Base-by-base conservation (phyloP, 2,329 filamentous ascomycete genomes). In the Trichoderma atroviride region DNA sequence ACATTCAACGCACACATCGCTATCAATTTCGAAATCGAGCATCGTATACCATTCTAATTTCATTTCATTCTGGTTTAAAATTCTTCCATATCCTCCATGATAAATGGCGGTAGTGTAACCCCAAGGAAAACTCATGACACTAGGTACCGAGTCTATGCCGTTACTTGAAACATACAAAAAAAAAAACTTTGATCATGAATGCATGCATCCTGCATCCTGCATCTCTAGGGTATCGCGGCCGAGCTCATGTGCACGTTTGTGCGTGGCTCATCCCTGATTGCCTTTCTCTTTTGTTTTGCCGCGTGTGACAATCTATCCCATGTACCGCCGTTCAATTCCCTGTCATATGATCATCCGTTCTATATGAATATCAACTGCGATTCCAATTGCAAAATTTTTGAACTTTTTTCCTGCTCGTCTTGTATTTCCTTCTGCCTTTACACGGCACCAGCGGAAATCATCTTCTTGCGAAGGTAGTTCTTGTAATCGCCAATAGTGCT, bases 391-490 rank as follows among this genome's bases (percentile, higher is more conserved):
- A 53, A 43, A 19, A 56, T 59, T 71, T 65, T 47, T 52, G n/a
- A 43, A 43, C 40, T n/a, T 43, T 40, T 47, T 35, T 59, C 22
- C 40, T 55, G 53, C 16, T 62, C 16, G 33, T 31, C 35, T 50
- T 58, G 47, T 31, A 10, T 29, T 19, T 27, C 27, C 27, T 19
- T 24, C 16, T 31, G 40, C 43, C 16, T 13, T 86, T 92, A 96
- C 79, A 98, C 94, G 74, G 93, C 92, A 81, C 95, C 95, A 69
- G 89, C 84, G 57, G 88, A 88, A 78, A 97, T 84, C 96, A 99
- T 99, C 93, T 98, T 98, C 91, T 98, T 98, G 80, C 95, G 91
- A 78, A 99, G 88, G 84, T 97, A 89, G 85, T 96, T 92, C 92
- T 99, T 99, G 92, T 99, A 99, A 71, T 94, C 90, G 75, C 91